phyloP scores from a whole-genome alignment of 2,329 filamentous ascomycete genomes.

The Arthrobotrys megalospora region DNA sequence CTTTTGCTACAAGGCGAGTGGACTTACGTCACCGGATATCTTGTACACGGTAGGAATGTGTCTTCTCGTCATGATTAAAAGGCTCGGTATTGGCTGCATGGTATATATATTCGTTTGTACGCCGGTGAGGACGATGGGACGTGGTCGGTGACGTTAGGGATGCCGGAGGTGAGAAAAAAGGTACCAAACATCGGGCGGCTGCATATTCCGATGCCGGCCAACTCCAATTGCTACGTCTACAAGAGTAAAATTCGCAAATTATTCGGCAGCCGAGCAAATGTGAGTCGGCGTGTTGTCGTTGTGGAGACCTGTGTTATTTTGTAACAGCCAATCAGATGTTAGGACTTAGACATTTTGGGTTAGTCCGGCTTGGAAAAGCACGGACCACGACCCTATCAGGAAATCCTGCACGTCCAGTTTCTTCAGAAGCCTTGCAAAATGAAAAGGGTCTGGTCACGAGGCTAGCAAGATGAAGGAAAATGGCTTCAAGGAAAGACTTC shows the following conservation, averaged over 20 bases:
- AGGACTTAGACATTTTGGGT: neutral
- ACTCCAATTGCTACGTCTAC: neutral
- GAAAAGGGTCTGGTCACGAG: too few species aligned
- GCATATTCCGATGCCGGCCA: neutral
- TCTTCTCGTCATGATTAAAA: constrained; percentile 36
- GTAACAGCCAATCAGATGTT: neutral
- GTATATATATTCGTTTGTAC: too few species aligned
- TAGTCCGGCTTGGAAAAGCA: neutral
- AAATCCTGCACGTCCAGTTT: too few species aligned
- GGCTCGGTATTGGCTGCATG: too few species aligned
- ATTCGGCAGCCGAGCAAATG: neutral
- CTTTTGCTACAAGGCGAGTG: too few species aligned
- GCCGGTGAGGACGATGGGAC: neutral
- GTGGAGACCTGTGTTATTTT: constrained; percentile 17
- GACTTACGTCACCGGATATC: constrained; percentile 29
- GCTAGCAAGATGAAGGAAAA: too few species aligned
- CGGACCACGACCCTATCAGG: too few species aligned
- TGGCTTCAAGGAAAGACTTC: too few species aligned
- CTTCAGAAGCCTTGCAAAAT: too few species aligned
- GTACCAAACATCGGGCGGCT: neutral
- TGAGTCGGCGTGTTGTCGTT: neutral
- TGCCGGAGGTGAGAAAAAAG: neutral
- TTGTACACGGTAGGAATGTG: constrained; percentile 18
- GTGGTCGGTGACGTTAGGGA: neutral
- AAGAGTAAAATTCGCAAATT: too few species aligned